A percentile compares a stretch with the other conserved stretches of the same genome.
Evolutionary conservation across 495 filamentous ascomycete genomes (phyloP).

Genomic region (Penicillium waksmanii): DNA sequence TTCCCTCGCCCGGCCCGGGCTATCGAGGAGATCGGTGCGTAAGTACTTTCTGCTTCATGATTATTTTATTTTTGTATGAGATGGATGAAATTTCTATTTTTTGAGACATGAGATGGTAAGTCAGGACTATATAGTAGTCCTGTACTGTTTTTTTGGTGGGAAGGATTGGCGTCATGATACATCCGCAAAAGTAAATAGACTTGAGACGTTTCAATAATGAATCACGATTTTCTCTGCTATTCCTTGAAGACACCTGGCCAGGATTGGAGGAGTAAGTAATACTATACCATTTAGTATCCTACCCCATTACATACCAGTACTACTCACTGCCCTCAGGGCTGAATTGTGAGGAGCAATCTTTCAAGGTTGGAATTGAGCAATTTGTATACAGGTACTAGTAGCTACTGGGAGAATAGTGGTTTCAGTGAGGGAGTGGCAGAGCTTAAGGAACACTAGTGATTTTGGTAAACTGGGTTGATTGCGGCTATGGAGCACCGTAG

Average conservation of each 20-base stretch:
- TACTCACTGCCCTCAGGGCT: too few relatives aligned
- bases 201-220: slow-evolving; percentile 38
- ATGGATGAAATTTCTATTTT: slow-evolving; percentile 32
- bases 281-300: too few relatives aligned
- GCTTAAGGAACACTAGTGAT: too few relatives aligned
- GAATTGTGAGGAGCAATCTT: too few relatives aligned
- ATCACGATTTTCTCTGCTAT: slow-evolving; percentile 33
- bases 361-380: too few relatives aligned
- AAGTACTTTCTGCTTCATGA: slow-evolving; percentile 13
- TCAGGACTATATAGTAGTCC: slow-evolving; percentile 6
- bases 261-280: too few relatives aligned
- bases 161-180: slow-evolving; percentile 29
- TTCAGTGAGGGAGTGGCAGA: too few relatives aligned
- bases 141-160: slow-evolving; percentile 5
- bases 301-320: too few relatives aligned
- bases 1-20: slow-evolving; percentile 73
- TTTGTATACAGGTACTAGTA: too few relatives aligned
- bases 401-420: too few relatives aligned
- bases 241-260: neutral
- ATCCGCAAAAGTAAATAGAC: slow-evolving; percentile 38
- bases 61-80: slow-evolving; percentile 9
- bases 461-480: neutral
- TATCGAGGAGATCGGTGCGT: slow-evolving; percentile 47
- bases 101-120: slow-evolving; percentile 36
- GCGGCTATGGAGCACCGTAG: too few relatives aligned